These are phyloP conservation scores for Oryza officinalis DNA, from an alignment of 176 grass and related monocot species.

Conservation along the genomic window DNA sequence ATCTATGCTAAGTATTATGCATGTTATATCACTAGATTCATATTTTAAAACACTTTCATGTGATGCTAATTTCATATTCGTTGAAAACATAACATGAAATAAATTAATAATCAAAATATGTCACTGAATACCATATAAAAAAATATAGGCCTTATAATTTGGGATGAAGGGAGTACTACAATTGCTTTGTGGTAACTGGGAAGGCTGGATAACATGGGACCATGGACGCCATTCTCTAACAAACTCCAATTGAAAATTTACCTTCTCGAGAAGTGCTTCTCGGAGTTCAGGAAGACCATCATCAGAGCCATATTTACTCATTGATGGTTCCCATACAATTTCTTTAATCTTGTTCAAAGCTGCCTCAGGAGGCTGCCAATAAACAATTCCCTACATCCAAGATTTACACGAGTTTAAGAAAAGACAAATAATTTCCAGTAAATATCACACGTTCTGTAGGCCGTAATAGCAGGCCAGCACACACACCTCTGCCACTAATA, in stretches of 20 bases:
- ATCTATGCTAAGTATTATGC: too few species aligned
- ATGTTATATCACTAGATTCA: too few species aligned
- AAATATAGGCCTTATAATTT: too few species aligned
- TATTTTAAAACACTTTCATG: too few species aligned
- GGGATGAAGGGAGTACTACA: too few species aligned
- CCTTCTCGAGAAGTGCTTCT: constrained; percentile 83
- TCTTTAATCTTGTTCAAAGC: constrained; percentile 77
- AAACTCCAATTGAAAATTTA: constrained; percentile 42
- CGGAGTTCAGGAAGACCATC: constrained; percentile 89
- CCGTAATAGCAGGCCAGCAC: background rate
- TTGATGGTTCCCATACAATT: constrained; percentile 64
- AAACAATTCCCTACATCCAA: constrained; percentile 80
- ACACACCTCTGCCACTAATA: background rate
- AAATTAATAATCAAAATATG: too few species aligned
- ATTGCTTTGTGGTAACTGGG: background rate
- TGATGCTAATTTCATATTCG: too few species aligned
- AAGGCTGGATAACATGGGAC: background rate
- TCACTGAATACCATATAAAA: too few species aligned
- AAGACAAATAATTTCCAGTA: constrained; percentile 1
- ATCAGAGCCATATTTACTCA: constrained; percentile 87
- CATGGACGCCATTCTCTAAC: constrained; percentile 1
- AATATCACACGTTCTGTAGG: background rate
- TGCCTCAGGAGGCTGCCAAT: constrained; percentile 87
- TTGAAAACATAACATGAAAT: too few species aligned
- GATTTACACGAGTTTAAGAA: background rate